Conservation (phyloP, 1,284 basidiomycete genomes). For the Tilletia indica region DNA sequence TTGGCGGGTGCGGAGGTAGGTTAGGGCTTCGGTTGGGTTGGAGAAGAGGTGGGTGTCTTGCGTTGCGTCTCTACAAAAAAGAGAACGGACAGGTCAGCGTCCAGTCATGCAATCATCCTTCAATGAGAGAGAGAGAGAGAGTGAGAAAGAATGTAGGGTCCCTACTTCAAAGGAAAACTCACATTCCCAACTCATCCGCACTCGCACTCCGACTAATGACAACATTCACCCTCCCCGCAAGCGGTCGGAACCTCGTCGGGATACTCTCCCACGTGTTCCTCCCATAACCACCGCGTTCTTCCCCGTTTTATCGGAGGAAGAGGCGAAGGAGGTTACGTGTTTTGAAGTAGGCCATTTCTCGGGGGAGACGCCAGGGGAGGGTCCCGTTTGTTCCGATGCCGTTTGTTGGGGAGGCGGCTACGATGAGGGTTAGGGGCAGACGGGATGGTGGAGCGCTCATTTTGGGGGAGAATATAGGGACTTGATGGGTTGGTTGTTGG, state of each 20-base stretch:
- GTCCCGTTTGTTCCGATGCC: slow-evolving; percentile 76
- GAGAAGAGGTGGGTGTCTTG: slow-evolving; percentile 21
- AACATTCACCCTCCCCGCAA: slow-evolving; percentile 74
- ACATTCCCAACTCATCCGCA: slow-evolving; percentile 67
- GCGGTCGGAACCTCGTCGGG: slow-evolving; percentile 79
- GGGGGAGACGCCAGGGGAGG: slow-evolving; percentile 84
- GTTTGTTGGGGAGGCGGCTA: slow-evolving; percentile 81
- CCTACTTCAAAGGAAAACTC: background rate
- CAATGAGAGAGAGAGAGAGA: background rate
- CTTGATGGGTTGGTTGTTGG: no score
- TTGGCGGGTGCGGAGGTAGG: slow-evolving; percentile 23
- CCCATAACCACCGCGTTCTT: slow-evolving; percentile 87
- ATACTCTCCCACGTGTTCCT: slow-evolving; percentile 98
- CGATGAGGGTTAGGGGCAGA: slow-evolving; percentile 74
- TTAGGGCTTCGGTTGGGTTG: background rate
- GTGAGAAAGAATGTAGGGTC: no score
- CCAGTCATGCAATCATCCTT: slow-evolving; percentile 18
- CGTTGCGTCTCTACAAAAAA: background rate
- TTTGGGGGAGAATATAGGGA: background rate
- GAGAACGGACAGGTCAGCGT: background rate
- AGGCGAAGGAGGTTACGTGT: slow-evolving; percentile 60
- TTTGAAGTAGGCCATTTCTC: slow-evolving; percentile 91
- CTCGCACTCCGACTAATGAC: slow-evolving; percentile 70
- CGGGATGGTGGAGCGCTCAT: slow-evolving; percentile 19
- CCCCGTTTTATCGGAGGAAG: slow-evolving; percentile 12